These are phyloP conservation scores for Geranium rotundifolium DNA, from an alignment of 345 rosid species.

Conservation along the genomic window DNA sequence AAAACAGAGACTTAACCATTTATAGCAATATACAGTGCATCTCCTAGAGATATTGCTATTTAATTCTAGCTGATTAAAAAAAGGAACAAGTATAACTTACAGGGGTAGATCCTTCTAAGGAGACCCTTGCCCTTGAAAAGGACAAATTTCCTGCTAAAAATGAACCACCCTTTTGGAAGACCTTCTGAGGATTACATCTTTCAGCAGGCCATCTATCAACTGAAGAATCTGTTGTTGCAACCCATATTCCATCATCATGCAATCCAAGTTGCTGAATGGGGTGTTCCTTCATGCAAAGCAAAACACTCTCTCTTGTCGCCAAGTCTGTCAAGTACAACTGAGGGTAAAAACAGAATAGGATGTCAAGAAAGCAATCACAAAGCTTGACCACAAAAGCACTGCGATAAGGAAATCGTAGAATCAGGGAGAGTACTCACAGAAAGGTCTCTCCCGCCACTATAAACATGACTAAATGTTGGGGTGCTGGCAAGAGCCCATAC, in stretches of 20 bases:
- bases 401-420: constrained; percentile 5
- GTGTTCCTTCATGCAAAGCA: constrained; percentile 87
- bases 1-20: no score
- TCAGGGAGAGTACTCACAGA: constrained; percentile 46
- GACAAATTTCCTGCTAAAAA: constrained; percentile 97
- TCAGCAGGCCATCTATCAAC: constrained; percentile 91
- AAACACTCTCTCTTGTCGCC: constrained; percentile 81
- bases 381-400: not conserved
- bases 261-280: constrained; percentile 80
- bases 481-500: constrained; percentile 99
- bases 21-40: no score
- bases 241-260: constrained; percentile 91
- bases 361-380: constrained; percentile 8
- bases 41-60: no score
- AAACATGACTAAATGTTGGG: constrained; percentile 87
- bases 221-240: constrained; percentile 86
- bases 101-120: constrained; percentile 84
- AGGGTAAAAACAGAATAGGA: constrained; percentile 13
- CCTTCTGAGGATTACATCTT: constrained; percentile 71
- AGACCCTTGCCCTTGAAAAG: constrained; percentile 90
- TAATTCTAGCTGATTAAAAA: not conserved
- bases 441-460: constrained; percentile 98
- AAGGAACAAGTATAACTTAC: constrained; percentile 36
- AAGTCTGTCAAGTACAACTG: constrained; percentile 98
- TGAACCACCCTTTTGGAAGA: constrained; percentile 80